Percentiles rank a stretch among this genome's conserved stretches.
Evolutionary conservation across 148 eudicot species (phyloP).

Genomic region (Chenopodium album): DNA sequence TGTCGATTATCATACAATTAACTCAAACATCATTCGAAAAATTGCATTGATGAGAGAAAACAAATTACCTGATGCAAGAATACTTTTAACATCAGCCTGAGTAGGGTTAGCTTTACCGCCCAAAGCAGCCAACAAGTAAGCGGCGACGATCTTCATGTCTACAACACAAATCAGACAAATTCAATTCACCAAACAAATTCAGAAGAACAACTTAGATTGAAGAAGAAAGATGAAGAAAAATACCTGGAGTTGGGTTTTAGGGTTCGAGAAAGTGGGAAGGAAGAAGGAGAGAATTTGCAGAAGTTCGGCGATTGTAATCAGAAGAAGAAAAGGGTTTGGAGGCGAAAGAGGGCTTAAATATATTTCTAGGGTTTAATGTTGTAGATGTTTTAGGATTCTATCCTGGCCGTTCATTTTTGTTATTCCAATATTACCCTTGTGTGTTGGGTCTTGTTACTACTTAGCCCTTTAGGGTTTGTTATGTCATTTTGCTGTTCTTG

Average conservation of each 20-base stretch:
- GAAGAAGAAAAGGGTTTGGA: neutral
- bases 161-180: neutral
- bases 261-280: neutral
- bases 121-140: slow-evolving; percentile 79
- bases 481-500: neutral
- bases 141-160: slow-evolving; percentile 72
- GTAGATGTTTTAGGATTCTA: neutral
- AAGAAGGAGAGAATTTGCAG: neutral
- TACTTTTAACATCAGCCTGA: slow-evolving; percentile 46
- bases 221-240: no score
- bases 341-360: neutral
- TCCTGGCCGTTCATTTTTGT: slow-evolving; percentile 23
- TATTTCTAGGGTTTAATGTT: slow-evolving; percentile 35
- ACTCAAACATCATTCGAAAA: neutral
- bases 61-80: slow-evolving; percentile 58
- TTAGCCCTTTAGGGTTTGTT: neutral
- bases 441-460: neutral
- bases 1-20: neutral
- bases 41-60: neutral
- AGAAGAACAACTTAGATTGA: neutral
- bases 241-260: neutral
- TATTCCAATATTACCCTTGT: neutral
- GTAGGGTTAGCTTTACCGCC: slow-evolving; percentile 65
- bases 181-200: neutral
- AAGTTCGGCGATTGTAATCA: slow-evolving; percentile 8